These are phyloP conservation scores for Plectosphaerella plurivora DNA, from an alignment of 2,329 filamentous ascomycete species.

Conservation along the genomic window DNA sequence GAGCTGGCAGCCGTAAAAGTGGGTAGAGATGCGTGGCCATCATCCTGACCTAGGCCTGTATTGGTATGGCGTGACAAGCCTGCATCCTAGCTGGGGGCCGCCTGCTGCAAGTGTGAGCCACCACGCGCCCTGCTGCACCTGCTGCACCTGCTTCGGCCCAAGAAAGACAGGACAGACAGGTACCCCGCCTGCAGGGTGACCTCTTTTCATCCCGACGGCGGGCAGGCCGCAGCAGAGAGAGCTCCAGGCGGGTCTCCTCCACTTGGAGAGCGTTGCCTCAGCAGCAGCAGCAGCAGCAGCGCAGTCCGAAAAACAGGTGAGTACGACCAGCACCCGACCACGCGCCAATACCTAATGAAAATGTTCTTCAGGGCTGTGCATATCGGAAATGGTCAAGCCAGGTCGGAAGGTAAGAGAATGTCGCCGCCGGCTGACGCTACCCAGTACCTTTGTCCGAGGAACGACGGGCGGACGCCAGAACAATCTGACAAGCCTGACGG, in stretches of 20 bases:
- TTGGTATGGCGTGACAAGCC: not conserved
- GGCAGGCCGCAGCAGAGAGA: too few species aligned
- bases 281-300: not conserved
- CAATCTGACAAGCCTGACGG: too few species aligned
- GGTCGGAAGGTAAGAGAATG: too few species aligned
- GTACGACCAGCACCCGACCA: too few species aligned
- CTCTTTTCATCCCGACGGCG: not conserved
- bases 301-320: too few species aligned
- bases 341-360: too few species aligned
- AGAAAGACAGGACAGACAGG: not conserved
- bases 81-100: not conserved
- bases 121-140: not conserved
- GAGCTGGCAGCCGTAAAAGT: not conserved
- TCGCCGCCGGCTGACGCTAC: too few species aligned
- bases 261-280: not conserved
- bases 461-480: too few species aligned
- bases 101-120: not conserved
- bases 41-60: not conserved
- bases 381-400: too few species aligned
- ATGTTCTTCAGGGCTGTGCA: too few species aligned
- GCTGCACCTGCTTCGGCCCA: not conserved
- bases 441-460: too few species aligned
- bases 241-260: not conserved
- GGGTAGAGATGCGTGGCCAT: not conserved
- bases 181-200: not conserved